Conservation (phyloP, 1,139 yeast species). For the Geotrichum phurueaensis region DNA sequence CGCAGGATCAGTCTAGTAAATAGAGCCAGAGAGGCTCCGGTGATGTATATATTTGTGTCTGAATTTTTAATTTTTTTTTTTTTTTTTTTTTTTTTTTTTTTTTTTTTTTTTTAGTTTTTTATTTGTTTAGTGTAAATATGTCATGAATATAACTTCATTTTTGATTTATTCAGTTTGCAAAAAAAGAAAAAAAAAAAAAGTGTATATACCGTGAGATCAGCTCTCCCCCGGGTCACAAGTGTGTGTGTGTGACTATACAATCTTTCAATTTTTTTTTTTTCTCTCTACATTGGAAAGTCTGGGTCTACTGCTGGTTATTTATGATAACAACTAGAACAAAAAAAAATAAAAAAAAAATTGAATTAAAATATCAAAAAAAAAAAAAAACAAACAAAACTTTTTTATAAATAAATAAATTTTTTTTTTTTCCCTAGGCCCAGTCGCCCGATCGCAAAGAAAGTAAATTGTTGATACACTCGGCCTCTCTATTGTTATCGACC, state of each 20-base stretch:
- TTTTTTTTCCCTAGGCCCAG: conserved; percentile 7
- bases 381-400: not conserved
- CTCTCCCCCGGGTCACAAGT: no score
- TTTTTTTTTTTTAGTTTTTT: not conserved
- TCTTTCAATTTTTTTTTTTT: no score
- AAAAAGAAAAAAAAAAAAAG: no score
- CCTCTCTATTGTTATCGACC: conserved; percentile 15
- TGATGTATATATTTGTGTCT: not conserved
- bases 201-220: no score
- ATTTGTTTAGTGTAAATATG: not conserved
- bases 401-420: not conserved
- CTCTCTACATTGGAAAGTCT: no score
- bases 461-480: conserved; percentile 17
- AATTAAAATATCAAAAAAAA: no score
- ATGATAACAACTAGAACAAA: not conserved
- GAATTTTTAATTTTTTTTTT: not conserved
- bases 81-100: not conserved
- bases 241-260: no score
- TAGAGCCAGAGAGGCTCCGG: not conserved
- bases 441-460: conserved; percentile 16
- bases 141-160: not conserved
- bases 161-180: no score
- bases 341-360: not conserved
- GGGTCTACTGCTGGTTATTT: no score
- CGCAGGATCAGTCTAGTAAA: not conserved